Evolutionary conservation across 106 monocot species (phyloP), one percentile per base, ranked within the genome.

Genomic region (Cymbidium sinense): DNA sequence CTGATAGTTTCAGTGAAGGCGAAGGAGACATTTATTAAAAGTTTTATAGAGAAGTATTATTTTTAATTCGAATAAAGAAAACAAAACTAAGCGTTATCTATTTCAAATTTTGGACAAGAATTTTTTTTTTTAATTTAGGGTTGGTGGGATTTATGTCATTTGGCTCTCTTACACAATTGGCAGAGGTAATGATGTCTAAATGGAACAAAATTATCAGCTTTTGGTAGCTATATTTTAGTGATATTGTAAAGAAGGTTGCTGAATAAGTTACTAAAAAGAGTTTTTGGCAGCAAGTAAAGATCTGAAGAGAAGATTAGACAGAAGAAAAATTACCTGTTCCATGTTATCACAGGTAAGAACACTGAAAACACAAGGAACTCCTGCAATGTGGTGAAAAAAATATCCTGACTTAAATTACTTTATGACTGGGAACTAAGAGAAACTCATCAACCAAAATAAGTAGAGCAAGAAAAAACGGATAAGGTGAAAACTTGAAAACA

Each of bases 331-430:
- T 84, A 92, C 98, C 94, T 99, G 98, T 47, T 99, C 98, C 98
- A 99, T 99, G 84, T 90, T 82, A 70, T 99, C 98, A 85, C 98
- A 99, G 15, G 98, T 99, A 50, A 99, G 87, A 83, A 99, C 88
- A 84, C 92, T 92, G 86, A 99, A 90, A 39, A 99, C 82, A 75
- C 98, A 99, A 78, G 98, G 98, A 73, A 94, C 84, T 62, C 94
- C 98, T 99, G 88, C 75, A 87, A 50, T 28, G 76, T 34, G 20
- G 77, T 30, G 37, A 74, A 72, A 44, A 8, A 28, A 27, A 61
- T 12, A 21, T 44, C 19, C n/a, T n/a, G 5, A 37, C 15, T 36
- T 71, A 15, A 15, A 64, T 27, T 64, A 27, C n/a, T 64, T 67
- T 12, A 29, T 31, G 4, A 67, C 33, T 33, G 31, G 67, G 33